Conservation (phyloP, 805 yeast species). For the Candida vaughaniae region DNA sequence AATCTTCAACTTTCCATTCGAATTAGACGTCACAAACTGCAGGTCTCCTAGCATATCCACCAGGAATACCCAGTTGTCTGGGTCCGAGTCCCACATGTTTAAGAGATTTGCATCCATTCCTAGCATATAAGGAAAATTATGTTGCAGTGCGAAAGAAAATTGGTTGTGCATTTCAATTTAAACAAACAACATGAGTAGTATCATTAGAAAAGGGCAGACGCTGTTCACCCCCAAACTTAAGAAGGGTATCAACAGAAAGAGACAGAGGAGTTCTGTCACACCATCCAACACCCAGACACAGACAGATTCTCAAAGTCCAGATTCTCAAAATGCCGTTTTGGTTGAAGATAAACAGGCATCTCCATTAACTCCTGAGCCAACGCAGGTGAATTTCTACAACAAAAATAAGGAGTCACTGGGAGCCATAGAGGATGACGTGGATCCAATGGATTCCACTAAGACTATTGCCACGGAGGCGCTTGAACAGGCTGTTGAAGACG, state of each 20-base stretch:
- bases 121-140: no score
- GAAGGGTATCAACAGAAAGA: constrained; percentile 9
- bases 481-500: constrained; percentile 7
- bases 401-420: background rate
- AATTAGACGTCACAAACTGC: constrained; percentile 43
- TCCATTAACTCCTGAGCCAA: constrained; percentile 9
- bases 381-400: constrained; percentile 10
- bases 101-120: constrained; percentile 6
- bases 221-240: constrained; percentile 15
- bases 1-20: constrained; percentile 47
- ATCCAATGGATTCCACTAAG: constrained; percentile 12
- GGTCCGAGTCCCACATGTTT: constrained; percentile 4
- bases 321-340: background rate
- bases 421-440: constrained; percentile 10
- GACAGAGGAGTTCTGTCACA: background rate
- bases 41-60: background rate
- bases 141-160: no score
- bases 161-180: background rate
- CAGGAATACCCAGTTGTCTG: constrained; percentile 44
- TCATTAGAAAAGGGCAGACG: constrained; percentile 14
- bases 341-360: background rate
- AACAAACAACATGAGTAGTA: constrained; percentile 14
- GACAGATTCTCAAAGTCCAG: constrained; percentile 1
- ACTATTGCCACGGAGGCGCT: background rate
- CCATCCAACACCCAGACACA: constrained; percentile 1